Evolutionary conservation across 352 stramenopile species (phyloP).

Genomic region (Globisporangium acanthophoron): DNA sequence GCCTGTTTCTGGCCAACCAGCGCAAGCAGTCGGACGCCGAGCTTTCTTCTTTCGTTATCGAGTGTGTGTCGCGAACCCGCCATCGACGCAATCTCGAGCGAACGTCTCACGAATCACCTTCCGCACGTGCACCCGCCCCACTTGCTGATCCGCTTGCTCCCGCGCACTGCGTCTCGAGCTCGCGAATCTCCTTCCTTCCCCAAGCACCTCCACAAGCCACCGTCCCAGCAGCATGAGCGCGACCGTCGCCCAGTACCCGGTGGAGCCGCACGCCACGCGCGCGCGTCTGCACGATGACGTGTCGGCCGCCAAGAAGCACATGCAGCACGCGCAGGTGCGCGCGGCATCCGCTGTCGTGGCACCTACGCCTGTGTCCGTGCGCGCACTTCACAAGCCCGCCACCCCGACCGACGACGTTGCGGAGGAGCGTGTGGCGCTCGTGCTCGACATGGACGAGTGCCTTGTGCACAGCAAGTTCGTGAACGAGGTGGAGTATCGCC

Average conservation of each 20-base stretch:
- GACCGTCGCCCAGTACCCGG: conserved; percentile 74
- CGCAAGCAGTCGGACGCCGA: background rate
- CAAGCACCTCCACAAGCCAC: background rate
- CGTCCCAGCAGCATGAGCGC: conserved; percentile 46
- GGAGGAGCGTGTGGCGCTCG: conserved; percentile 63
- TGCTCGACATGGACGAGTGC: conserved; percentile 97
- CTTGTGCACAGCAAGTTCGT: conserved; percentile 93
- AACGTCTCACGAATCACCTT: too few relatives aligned
- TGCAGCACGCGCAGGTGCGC: conserved; percentile 34
- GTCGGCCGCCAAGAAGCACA: conserved; percentile 53
- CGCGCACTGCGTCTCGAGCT: background rate
- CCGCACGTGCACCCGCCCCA: background rate
- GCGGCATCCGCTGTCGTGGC: conserved; percentile 8
- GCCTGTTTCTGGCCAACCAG: background rate
- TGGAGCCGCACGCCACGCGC: conserved; percentile 44
- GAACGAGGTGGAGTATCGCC: conserved; percentile 74
- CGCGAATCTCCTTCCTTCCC: background rate
- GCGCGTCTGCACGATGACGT: conserved; percentile 54
- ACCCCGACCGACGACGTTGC: background rate
- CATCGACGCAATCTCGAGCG: too few relatives aligned
- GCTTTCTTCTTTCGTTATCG: too few relatives aligned
- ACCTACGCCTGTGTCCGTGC: conserved; percentile 2
- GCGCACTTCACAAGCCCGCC: background rate
- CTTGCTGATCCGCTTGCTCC: background rate
- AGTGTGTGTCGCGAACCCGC: too few relatives aligned